Evolutionary conservation across 2,329 filamentous ascomycete genomes (phyloP).

Genomic region (Alternaria angustiovoidea): DNA sequence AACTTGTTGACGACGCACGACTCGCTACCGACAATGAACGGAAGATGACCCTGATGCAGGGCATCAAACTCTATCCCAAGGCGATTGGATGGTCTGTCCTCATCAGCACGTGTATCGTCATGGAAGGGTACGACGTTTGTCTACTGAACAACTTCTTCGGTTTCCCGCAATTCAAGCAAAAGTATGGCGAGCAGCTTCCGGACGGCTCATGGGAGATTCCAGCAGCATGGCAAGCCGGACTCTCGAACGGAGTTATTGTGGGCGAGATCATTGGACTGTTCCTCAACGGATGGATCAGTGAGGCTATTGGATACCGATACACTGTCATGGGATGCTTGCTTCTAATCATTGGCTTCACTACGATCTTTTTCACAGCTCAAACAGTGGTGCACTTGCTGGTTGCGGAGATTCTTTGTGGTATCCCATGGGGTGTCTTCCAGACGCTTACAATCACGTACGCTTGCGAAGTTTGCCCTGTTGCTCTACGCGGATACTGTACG

Average conservation of each 20-base stretch:
- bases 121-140: slow-evolving; percentile 89
- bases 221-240: slow-evolving; percentile 57
- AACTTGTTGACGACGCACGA: slow-evolving; percentile 53
- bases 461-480: slow-evolving; percentile 72
- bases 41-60: slow-evolving; percentile 70
- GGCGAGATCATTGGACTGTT: slow-evolving; percentile 58
- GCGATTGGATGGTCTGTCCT: slow-evolving; percentile 83
- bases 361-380: slow-evolving; percentile 60
- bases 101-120: slow-evolving; percentile 89
- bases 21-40: slow-evolving; percentile 59
- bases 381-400: slow-evolving; percentile 54
- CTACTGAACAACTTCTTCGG: slow-evolving; percentile 81
- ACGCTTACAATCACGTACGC: slow-evolving; percentile 60
- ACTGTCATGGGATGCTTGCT: slow-evolving; percentile 57
- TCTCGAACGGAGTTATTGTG: slow-evolving; percentile 58
- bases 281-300: slow-evolving; percentile 57
- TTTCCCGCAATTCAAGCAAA: slow-evolving; percentile 57
- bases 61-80: slow-evolving; percentile 84
- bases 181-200: slow-evolving; percentile 54
- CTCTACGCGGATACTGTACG: slow-evolving; percentile 69
- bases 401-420: slow-evolving; percentile 58
- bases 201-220: slow-evolving; percentile 55
- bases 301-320: slow-evolving; percentile 57
- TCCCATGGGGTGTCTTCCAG: slow-evolving; percentile 60
- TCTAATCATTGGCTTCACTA: slow-evolving; percentile 54